phyloP scores from a whole-genome alignment of 2,329 filamentous ascomycete genomes.

The Aspergillus neoniger region DNA sequence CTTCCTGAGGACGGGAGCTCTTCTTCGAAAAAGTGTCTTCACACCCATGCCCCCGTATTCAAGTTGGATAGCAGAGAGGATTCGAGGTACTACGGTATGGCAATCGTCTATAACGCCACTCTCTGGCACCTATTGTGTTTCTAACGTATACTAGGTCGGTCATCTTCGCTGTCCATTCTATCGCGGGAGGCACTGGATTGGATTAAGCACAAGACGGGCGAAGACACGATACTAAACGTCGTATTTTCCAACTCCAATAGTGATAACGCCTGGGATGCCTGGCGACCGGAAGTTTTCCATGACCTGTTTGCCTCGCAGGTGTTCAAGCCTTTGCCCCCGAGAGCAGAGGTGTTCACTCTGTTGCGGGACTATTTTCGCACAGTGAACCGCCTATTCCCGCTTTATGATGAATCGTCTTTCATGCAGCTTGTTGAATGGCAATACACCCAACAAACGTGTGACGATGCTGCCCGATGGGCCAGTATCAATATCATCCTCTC shows the following conservation, averaged over 20 bases:
- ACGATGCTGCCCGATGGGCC: slow-evolving; percentile 95
- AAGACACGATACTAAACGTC: slow-evolving; percentile 83
- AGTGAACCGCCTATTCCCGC: slow-evolving; percentile 95
- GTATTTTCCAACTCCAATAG: slow-evolving; percentile 79
- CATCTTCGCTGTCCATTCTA: slow-evolving; percentile 93
- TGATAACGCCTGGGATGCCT: slow-evolving; percentile 87
- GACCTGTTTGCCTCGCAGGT: slow-evolving; percentile 83
- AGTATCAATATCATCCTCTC: slow-evolving; percentile 88
- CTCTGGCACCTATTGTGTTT: background rate
- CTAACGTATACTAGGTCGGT: slow-evolving; percentile 63
- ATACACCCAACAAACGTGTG: slow-evolving; percentile 86
- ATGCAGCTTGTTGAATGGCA: slow-evolving; percentile 94
- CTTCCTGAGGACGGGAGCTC: slow-evolving; percentile 33
- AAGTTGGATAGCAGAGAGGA: slow-evolving; percentile 88
- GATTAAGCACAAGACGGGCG: slow-evolving; percentile 96
- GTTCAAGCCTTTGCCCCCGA: slow-evolving; percentile 77
- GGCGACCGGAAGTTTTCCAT: slow-evolving; percentile 93
- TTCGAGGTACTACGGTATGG: slow-evolving; percentile 72
- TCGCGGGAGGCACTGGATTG: slow-evolving; percentile 94
- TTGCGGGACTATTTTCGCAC: slow-evolving; percentile 92
- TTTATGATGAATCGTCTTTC: slow-evolving; percentile 94
- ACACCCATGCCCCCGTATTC: slow-evolving; percentile 71
- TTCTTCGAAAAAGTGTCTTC: slow-evolving; percentile 45
- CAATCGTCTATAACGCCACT: background rate
- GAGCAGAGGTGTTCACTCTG: slow-evolving; percentile 80